Conservation (phyloP, 352 stramenopile species). For the Thraustochytrium striatum region DNA sequence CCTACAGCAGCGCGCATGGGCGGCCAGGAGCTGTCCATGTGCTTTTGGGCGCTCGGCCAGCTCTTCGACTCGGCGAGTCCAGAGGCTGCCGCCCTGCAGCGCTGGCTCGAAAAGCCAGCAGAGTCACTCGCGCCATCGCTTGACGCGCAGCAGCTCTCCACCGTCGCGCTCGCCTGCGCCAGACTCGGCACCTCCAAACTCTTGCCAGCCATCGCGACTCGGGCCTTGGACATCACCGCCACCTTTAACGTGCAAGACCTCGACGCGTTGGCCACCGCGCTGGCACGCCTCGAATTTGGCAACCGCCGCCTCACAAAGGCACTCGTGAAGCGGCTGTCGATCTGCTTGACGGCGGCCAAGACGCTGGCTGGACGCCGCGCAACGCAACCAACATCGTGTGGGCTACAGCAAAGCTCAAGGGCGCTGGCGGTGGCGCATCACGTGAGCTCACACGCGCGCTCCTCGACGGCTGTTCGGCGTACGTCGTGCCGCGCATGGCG, state of each 20-base stretch:
- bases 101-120: background rate
- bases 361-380: background rate
- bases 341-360: background rate
- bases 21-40: slow-evolving; percentile 25
- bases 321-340: background rate
- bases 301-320: background rate
- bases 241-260: background rate
- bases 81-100: background rate
- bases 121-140: background rate
- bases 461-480: background rate
- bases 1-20: background rate
- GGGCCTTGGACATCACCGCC: background rate
- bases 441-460: background rate
- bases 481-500: background rate
- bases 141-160: slow-evolving; percentile 13
- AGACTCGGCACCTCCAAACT: slow-evolving; percentile 8
- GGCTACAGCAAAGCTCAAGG: background rate
- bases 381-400: slow-evolving; percentile 18
- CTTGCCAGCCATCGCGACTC: background rate
- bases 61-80: background rate
- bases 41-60: background rate
- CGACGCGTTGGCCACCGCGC: slow-evolving; percentile 1
- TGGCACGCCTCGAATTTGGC: background rate
- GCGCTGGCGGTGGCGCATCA: background rate
- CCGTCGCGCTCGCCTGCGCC: background rate